These are phyloP conservation scores for Draba incana DNA, from an alignment of 345 rosid species.

Conservation along the genomic window DNA sequence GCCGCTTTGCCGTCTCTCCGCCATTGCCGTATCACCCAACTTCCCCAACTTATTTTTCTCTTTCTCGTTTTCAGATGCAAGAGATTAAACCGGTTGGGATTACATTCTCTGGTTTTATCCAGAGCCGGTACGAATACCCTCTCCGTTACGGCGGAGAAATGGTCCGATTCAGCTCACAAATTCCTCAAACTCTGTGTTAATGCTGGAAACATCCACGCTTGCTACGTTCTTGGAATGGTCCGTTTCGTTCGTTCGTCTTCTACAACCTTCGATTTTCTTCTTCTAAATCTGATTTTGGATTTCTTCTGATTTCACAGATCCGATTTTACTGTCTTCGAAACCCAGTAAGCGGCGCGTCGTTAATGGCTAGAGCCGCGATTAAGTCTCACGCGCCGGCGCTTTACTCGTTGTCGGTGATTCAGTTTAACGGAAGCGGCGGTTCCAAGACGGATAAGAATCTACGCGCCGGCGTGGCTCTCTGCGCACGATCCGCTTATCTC, in stretches of 20 bases:
- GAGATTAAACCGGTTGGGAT: conserved; percentile 45
- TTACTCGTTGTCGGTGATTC: conserved; percentile 63
- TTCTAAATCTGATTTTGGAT: not conserved
- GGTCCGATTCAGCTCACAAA: conserved; percentile 63
- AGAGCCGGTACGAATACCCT: conserved; percentile 49
- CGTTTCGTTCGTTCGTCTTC: not conserved
- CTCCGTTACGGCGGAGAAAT: conserved; percentile 49
- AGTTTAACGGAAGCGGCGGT: conserved; percentile 78
- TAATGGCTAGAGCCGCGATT: conserved; percentile 72
- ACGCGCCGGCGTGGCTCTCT: conserved; percentile 62
- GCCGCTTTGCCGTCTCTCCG: not conserved
- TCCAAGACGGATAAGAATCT: conserved; percentile 56
- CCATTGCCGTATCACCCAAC: not conserved
- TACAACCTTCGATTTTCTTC: not conserved
- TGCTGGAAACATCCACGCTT: conserved; percentile 65
- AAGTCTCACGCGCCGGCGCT: conserved; percentile 63
- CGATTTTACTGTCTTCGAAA: conserved; percentile 68
- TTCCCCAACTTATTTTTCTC: not conserved
- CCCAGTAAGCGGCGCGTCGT: conserved; percentile 54
- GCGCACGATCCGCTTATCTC: conserved; percentile 62
- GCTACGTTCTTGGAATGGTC: conserved; percentile 71
- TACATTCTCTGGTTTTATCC: conserved; percentile 53
- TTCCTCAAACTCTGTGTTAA: conserved; percentile 55
- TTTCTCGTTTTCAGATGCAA: conserved; percentile 52
- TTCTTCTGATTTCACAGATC: conserved; percentile 46